Conservation (phyloP, 2,329 filamentous ascomycete genomes). For the Gaeumannomyces sp. region DNA sequence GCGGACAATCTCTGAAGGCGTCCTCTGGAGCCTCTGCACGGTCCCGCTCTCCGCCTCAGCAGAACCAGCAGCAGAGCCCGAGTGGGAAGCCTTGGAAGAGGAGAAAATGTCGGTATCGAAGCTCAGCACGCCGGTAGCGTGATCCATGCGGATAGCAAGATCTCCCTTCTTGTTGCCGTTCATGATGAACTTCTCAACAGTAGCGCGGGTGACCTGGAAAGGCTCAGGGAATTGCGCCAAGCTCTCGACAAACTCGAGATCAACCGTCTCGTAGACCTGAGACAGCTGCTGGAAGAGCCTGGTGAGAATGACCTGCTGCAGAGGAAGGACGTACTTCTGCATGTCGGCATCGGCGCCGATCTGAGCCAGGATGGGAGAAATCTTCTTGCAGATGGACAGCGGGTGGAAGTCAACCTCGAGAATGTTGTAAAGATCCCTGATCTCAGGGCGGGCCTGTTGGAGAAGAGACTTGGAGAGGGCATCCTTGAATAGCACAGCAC, state of each 20-base stretch:
- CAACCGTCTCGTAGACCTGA: slow-evolving; percentile 97
- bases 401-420: slow-evolving; percentile 99
- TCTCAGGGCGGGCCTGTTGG: slow-evolving; percentile 87
- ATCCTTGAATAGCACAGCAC: slow-evolving; percentile 89
- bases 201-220: slow-evolving; percentile 83
- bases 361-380: slow-evolving; percentile 88
- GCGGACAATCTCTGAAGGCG: slow-evolving; percentile 93
- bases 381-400: slow-evolving; percentile 97
- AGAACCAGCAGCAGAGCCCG: slow-evolving; percentile 77
- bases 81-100: slow-evolving; percentile 84
- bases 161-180: slow-evolving; percentile 99
- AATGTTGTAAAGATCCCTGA: slow-evolving; percentile 96
- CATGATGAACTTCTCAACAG: slow-evolving; percentile 99
- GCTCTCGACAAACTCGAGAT: slow-evolving; percentile 86
- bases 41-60: slow-evolving; percentile 78
- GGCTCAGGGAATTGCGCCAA: slow-evolving; percentile 94
- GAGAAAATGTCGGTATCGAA: slow-evolving; percentile 99
- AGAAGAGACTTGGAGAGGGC: slow-evolving; percentile 91
- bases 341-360: slow-evolving; percentile 93
- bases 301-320: slow-evolving; percentile 97
- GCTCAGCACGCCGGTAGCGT: slow-evolving; percentile 88
- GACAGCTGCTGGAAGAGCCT: slow-evolving; percentile 98
- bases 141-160: slow-evolving; percentile 90
- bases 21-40: slow-evolving; percentile 94
- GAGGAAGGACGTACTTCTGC: slow-evolving; percentile 90